Base-by-base conservation (phyloP, 2,329 filamentous ascomycete species). In the Epichloe brachyelytri region DNA sequence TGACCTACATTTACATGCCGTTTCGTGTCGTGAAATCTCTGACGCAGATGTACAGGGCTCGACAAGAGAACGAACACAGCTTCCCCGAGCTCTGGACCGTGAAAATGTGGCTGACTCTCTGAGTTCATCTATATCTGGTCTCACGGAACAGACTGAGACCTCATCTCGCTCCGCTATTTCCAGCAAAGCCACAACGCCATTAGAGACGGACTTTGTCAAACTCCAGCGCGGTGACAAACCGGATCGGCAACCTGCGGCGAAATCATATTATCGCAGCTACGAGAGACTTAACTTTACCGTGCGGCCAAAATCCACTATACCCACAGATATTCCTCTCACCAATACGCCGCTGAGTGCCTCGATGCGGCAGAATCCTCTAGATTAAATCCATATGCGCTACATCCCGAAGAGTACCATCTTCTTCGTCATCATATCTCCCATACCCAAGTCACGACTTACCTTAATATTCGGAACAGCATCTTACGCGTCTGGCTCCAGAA, bases 381-480 rank as follows among this genome's bases (percentile, higher is more conserved):
- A 52, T 74, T 98, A 1, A 91, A 91, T 57, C 91, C 93, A 1
- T 97, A 93, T 66, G 83, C 86, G 11, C 71, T 98, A 39, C 89
- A 97, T 66, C 77, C 79, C 26, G 83, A 87, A 55, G 93, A 98
- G 66, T 90, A 96, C 63, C 72, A 77, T 53, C 75, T 95, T 53
- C 71, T 98, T 40, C 80, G 87, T 55, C 77, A 86, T 55, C 83
- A 94, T 60, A 81, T 98, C 58, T 95, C 85, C 62, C 83, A 88
- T 60, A 77, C 84, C 34, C 93, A 98, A 67, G 88, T 96, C 57
- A 96, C 91, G 3, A 87, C 88, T 12, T 98, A 98, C 68, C 74
- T 98, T 50, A 97, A 97, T 65, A 93, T 98, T 55, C 80, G 93
- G 59, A 98, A 98, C 65, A 87, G 88, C 15, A 95, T 98, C 53